Evolutionary conservation across 306 rosid genomes (phyloP).

Genomic region (Gynostemma pentaphyllum): DNA sequence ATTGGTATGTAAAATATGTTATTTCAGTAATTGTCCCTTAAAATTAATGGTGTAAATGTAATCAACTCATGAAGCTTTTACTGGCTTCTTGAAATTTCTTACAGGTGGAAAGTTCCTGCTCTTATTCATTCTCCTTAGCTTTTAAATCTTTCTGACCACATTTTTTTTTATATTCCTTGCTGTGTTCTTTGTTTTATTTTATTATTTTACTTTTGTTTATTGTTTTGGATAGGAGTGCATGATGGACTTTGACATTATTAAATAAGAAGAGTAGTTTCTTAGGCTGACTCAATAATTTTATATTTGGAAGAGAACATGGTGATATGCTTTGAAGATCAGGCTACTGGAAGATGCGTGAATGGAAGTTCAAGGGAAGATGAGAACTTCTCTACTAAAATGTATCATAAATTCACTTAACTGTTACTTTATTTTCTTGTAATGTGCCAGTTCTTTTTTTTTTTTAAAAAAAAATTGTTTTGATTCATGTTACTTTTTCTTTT

Average conservation of each 20-base stretch:
- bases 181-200: constrained; percentile 1
- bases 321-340: constrained; percentile 79
- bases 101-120: too few species aligned
- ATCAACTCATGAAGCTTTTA: too few species aligned
- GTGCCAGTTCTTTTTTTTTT: constrained; percentile 10
- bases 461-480: background rate
- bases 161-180: background rate
- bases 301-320: constrained; percentile 78
- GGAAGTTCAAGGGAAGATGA: constrained; percentile 38
- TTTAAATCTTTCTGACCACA: background rate
- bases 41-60: too few species aligned
- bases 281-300: background rate
- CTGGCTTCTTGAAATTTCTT: too few species aligned
- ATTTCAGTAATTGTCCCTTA: too few species aligned
- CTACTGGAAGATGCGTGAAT: constrained; percentile 73
- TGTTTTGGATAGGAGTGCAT: background rate
- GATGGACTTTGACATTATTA: background rate
- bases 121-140: background rate
- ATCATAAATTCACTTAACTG: constrained; percentile 7
- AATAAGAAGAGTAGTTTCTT: background rate
- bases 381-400: constrained; percentile 70
- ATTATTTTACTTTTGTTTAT: background rate
- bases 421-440: background rate
- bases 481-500: background rate
- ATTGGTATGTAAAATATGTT: too few species aligned